These are phyloP conservation scores for Entomortierella lignicola DNA, from an alignment of 192 early-diverging fungal genomes.

Conservation along the genomic window DNA sequence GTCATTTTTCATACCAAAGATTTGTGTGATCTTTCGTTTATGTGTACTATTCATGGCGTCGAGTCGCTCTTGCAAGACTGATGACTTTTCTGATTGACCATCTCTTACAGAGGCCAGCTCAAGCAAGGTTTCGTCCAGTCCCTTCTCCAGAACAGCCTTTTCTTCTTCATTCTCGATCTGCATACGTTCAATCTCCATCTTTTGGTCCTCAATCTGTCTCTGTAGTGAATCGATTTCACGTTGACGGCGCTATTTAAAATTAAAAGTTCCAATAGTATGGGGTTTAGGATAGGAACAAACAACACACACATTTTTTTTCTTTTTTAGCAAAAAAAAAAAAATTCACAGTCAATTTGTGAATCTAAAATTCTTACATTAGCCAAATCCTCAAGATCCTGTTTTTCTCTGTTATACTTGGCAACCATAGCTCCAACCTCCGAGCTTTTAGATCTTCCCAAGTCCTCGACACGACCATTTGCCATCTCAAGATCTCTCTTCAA, in stretches of 20 bases:
- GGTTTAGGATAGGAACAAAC: too few species aligned
- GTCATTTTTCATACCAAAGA: constrained; percentile 66
- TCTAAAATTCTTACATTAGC: constrained; percentile 50
- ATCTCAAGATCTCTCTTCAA: constrained; percentile 84
- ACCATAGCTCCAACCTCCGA: constrained; percentile 87
- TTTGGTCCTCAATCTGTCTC: constrained; percentile 78
- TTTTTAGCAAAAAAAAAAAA: constrained; percentile 54
- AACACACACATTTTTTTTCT: too few species aligned
- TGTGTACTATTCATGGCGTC: constrained; percentile 73
- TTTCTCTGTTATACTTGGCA: constrained; percentile 85
- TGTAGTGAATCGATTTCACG: constrained; percentile 52
- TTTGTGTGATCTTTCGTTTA: constrained; percentile 74
- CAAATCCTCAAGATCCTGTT: constrained; percentile 80
- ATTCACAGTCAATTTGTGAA: background rate
- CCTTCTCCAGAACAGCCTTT: constrained; percentile 79
- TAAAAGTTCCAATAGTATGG: too few species aligned
- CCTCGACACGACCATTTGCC: constrained; percentile 79
- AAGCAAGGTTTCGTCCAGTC: constrained; percentile 83
- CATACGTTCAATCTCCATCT: constrained; percentile 75
- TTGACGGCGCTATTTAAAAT: constrained; percentile 63
- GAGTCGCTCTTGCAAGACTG: constrained; percentile 67
- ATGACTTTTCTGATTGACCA: constrained; percentile 27
- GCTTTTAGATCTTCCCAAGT: constrained; percentile 81
- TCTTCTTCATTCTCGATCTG: constrained; percentile 87
- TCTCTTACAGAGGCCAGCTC: constrained; percentile 68